Percentiles rank a stretch among this genome's conserved stretches.
phyloP scores from a whole-genome alignment of 176 grass and related monocot species.

The Panicum miliaceum region DNA sequence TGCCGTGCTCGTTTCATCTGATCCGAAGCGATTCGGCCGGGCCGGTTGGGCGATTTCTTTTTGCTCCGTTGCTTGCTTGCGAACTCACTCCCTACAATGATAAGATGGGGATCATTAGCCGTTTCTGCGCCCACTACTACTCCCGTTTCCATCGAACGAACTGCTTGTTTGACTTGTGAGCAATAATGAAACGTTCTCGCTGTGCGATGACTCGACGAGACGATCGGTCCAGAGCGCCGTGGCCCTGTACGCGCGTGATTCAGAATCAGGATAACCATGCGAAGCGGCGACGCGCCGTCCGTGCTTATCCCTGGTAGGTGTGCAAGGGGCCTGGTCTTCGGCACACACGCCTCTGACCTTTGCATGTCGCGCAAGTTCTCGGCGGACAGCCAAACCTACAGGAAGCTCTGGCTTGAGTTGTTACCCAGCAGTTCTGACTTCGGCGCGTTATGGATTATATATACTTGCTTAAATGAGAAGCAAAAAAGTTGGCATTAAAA shows the following conservation, averaged over 20 bases:
- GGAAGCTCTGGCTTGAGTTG: not conserved
- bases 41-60: not conserved
- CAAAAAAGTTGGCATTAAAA: no score
- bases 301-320: slow-evolving; percentile 25
- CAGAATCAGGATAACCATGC: slow-evolving; percentile 39
- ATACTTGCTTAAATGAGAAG: no score
- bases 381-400: not conserved
- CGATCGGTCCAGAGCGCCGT: slow-evolving; percentile 25
- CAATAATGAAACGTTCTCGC: not conserved
- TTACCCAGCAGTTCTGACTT: not conserved
- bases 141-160: not conserved
- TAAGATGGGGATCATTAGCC: not conserved
- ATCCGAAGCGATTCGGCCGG: not conserved
- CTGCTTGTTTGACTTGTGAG: slow-evolving; percentile 17
- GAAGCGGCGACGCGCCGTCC: slow-evolving; percentile 22
- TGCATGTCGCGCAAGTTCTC: not conserved
- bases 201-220: slow-evolving; percentile 27
- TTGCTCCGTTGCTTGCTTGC: not conserved
- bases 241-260: not conserved
- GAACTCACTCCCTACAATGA: not conserved
- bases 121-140: not conserved
- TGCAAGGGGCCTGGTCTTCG: not conserved
- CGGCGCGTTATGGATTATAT: no score
- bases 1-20: slow-evolving; percentile 23
- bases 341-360: not conserved